These are phyloP conservation scores for Clavispora phyllophila DNA, from an alignment of 805 yeast species.

Conservation along the genomic window DNA sequence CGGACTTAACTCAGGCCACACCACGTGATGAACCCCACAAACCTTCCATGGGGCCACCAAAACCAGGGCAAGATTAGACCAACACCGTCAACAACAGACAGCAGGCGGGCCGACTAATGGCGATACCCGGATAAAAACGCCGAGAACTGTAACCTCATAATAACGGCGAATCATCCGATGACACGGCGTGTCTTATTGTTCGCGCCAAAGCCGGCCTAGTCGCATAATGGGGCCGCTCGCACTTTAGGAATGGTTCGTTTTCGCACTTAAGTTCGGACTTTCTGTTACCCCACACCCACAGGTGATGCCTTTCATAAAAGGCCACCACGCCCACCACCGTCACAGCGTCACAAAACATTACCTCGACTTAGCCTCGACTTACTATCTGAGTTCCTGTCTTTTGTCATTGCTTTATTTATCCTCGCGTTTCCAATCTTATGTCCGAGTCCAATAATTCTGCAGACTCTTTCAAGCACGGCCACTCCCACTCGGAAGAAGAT, in stretches of 20 bases:
- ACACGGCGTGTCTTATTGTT: not conserved
- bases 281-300: not conserved
- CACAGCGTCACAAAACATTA: not conserved
- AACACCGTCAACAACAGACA: too few species aligned
- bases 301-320: not conserved
- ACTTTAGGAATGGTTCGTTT: not conserved
- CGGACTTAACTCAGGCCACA: not conserved
- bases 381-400: not conserved
- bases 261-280: not conserved
- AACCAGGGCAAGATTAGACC: too few species aligned
- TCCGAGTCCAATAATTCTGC: not conserved
- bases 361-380: not conserved
- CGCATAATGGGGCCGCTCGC: not conserved
- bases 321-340: not conserved
- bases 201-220: not conserved
- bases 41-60: not conserved
- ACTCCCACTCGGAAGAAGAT: not conserved
- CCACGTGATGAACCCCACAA: slow-evolving; percentile 1
- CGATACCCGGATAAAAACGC: too few species aligned
- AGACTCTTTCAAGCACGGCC: not conserved
- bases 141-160: not conserved
- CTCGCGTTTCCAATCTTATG: not conserved
- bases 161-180: not conserved
- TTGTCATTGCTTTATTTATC: not conserved
- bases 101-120: too few species aligned